phyloP scores from a whole-genome alignment of 208 protist species.

The Trypanosomatidae sp. region DNA sequence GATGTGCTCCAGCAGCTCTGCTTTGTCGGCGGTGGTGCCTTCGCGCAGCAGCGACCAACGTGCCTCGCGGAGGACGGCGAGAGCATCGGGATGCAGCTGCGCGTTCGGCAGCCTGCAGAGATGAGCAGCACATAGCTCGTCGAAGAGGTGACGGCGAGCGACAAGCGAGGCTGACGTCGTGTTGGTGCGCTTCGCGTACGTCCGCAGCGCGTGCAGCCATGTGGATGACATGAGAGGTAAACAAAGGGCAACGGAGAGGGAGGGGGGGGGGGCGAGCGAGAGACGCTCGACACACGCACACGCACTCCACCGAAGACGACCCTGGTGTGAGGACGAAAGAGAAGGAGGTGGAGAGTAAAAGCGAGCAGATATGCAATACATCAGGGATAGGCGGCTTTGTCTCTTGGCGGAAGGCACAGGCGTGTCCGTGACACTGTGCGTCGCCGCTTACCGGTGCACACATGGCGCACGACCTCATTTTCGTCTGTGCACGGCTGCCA shows the following conservation, averaged over 20 bases:
- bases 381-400: neutral
- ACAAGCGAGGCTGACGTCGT: conserved; percentile 8
- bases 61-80: conserved; percentile 47
- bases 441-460: neutral
- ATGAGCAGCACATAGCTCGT: conserved; percentile 34
- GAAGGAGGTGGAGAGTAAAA: neutral
- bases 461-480: neutral
- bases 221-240: conserved; percentile 15
- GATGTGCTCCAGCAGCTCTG: conserved; percentile 42
- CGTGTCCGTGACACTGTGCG: neutral
- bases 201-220: conserved; percentile 35
- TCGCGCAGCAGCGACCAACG: conserved; percentile 51
- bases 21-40: conserved; percentile 32
- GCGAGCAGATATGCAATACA: neutral
- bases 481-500: neutral
- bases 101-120: conserved; percentile 28
- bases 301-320: neutral
- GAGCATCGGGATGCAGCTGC: conserved; percentile 17
- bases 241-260: neutral
- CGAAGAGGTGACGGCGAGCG: conserved; percentile 30
- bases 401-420: neutral
- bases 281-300: neutral
- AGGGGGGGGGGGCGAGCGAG: neutral
- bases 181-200: conserved; percentile 14
- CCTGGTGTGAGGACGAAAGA: neutral